These are phyloP conservation scores for Mycena rosella DNA, from an alignment of 768 basidiomycete species.

Conservation along the genomic window DNA sequence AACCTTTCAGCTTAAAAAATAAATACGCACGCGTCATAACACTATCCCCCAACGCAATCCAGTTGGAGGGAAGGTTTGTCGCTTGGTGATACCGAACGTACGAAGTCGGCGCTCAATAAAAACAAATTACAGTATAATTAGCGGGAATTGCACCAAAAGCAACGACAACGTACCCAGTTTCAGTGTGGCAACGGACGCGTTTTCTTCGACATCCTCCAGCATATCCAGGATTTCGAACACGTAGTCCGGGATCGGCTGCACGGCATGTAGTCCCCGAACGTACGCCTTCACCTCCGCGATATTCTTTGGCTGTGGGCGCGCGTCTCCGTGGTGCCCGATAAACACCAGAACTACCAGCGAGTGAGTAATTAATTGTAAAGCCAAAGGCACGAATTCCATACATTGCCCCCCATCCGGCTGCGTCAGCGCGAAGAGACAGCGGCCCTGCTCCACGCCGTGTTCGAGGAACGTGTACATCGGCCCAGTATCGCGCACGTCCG, in stretches of 20 bases:
- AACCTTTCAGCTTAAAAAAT: neutral
- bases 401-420: slow-evolving; percentile 35
- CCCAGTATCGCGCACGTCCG: slow-evolving; percentile 30
- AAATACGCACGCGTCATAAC: slow-evolving; percentile 40
- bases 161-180: slow-evolving; percentile 18
- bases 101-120: slow-evolving; percentile 36
- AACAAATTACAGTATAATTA: neutral
- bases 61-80: slow-evolving; percentile 47
- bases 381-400: slow-evolving; percentile 10
- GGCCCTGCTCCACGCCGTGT: slow-evolving; percentile 30
- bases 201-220: slow-evolving; percentile 43
- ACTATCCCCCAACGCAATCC: slow-evolving; percentile 51
- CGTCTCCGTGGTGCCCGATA: slow-evolving; percentile 28
- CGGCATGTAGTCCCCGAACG: slow-evolving; percentile 22
- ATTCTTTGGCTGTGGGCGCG: slow-evolving; percentile 24
- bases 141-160: neutral
- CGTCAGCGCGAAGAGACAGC: slow-evolving; percentile 27
- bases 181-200: slow-evolving; percentile 12
- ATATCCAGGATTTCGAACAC: slow-evolving; percentile 43
- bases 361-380: neutral
- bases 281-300: slow-evolving; percentile 35
- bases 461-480: slow-evolving; percentile 34
- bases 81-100: slow-evolving; percentile 45
- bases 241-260: slow-evolving; percentile 44
- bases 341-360: slow-evolving; percentile 30